phyloP scores from a whole-genome alignment of 1,139 yeast species.

The Geotrichum aggregatum region DNA sequence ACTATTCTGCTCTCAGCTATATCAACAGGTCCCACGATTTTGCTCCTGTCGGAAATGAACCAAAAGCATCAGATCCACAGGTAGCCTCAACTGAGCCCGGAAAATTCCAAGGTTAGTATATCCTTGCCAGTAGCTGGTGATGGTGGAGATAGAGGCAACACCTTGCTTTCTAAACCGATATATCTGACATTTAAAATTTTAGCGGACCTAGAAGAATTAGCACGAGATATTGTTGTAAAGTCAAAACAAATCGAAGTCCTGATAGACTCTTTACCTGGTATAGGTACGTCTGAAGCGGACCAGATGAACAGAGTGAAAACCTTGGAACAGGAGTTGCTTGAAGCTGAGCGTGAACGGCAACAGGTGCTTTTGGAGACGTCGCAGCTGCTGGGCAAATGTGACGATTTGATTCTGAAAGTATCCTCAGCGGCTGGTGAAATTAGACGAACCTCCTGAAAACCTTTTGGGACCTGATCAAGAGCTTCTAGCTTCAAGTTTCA shows the following conservation, averaged over 20 bases:
- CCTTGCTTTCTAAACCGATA: too few species aligned
- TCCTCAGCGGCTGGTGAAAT: conserved; percentile 49
- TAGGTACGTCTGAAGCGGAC: conserved; percentile 73
- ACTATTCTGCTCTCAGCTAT: conserved; percentile 84
- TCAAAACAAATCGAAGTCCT: conserved; percentile 81
- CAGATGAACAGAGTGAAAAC: conserved; percentile 63
- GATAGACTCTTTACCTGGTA: conserved; percentile 88
- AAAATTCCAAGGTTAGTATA: conserved; percentile 35
- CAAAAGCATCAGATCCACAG: conserved; percentile 50
- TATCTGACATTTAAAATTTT: neutral
- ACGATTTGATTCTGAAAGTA: conserved; percentile 60
- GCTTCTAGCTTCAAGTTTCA: too few species aligned
- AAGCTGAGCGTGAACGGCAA: conserved; percentile 57
- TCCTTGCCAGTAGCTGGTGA: too few species aligned
- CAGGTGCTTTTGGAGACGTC: conserved; percentile 64
- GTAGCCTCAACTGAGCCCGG: conserved; percentile 41
- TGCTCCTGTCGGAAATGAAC: conserved; percentile 49
- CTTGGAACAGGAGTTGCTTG: conserved; percentile 60
- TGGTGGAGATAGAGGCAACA: too few species aligned
- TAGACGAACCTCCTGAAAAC: conserved; percentile 23
- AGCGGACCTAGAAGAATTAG: conserved; percentile 47
- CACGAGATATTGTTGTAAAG: conserved; percentile 79
- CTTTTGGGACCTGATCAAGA: neutral
- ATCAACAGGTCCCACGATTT: conserved; percentile 69
- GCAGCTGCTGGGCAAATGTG: conserved; percentile 58